phyloP scores from a whole-genome alignment of 2,329 filamentous ascomycete species.

The Diaporthe helianthi region DNA sequence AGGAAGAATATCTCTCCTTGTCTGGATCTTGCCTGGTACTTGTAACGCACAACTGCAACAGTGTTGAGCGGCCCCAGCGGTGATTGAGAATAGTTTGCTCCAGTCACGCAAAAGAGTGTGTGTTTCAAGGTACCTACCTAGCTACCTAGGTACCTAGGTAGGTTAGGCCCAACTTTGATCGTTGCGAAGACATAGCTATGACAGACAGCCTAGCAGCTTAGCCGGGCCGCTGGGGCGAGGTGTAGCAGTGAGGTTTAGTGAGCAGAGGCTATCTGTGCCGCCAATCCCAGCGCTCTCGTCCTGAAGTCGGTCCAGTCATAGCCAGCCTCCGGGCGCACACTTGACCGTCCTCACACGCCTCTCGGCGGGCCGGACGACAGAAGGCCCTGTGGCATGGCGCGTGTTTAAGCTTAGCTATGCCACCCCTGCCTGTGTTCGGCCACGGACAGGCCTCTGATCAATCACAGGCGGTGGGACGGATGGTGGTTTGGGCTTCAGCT shows the following conservation, averaged over 20 bases:
- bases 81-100: conserved; percentile 4
- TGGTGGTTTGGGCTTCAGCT: conserved; percentile 2
- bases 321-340: conserved; percentile 21
- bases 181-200: not conserved
- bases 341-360: conserved; percentile 29
- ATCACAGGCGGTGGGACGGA: conserved; percentile 6
- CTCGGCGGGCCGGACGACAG: conserved; percentile 24
- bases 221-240: not conserved
- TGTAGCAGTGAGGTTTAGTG: conserved; percentile 1
- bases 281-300: conserved; percentile 22
- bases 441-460: conserved; percentile 9
- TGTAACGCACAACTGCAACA: conserved; percentile 28
- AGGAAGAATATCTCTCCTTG: conserved; percentile 9
- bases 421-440: conserved; percentile 22
- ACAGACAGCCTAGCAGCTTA: not conserved
- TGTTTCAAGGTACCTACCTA: conserved; percentile 28
- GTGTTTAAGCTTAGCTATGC: conserved; percentile 27
- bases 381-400: conserved; percentile 29
- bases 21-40: conserved; percentile 5
- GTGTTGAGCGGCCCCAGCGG: conserved; percentile 8
- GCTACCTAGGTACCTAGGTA: too few relatives aligned
- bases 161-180: conserved; percentile 14
- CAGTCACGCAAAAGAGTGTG: conserved; percentile 17
- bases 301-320: conserved; percentile 27
- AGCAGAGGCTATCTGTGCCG: conserved; percentile 18